Evolutionary conservation across 352 stramenopile genomes (phyloP).

Genomic region (Phytophthora pinifolia): DNA sequence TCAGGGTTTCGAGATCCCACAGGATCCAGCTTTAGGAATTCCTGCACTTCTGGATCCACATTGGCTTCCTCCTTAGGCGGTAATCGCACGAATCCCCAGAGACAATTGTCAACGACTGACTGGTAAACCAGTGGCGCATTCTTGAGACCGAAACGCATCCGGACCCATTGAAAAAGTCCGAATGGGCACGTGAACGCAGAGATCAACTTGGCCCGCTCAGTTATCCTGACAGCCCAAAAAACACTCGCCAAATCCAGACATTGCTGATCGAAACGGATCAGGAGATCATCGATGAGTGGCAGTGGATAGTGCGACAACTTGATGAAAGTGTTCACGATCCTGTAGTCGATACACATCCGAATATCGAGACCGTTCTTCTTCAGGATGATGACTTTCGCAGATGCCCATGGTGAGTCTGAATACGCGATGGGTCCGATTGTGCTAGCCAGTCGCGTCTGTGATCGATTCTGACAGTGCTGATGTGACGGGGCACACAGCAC

Average conservation of each 20-base stretch:
- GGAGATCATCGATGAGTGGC: constrained; percentile 1
- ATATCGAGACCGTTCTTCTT: constrained; percentile 2
- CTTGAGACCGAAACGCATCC: not conserved
- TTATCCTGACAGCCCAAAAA: too few relatives aligned
- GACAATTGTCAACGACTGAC: constrained; percentile 1
- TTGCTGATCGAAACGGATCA: not conserved
- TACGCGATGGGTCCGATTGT: too few relatives aligned
- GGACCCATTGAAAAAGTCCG: not conserved
- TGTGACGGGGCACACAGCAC: too few relatives aligned
- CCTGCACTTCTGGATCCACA: not conserved
- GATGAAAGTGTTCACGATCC: not conserved
- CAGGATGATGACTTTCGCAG: too few relatives aligned
- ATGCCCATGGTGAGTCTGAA: too few relatives aligned
- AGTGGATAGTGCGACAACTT: constrained; percentile 1
- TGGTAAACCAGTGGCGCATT: not conserved
- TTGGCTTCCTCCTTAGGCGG: not conserved
- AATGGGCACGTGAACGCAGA: not conserved
- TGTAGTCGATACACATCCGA: constrained; percentile 3
- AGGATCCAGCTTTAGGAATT: not conserved
- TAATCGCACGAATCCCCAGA: constrained; percentile 2
- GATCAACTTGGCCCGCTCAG: too few relatives aligned
- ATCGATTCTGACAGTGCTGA: too few relatives aligned
- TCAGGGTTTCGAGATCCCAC: not conserved
- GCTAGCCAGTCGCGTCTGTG: too few relatives aligned
- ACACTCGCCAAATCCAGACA: constrained; percentile 7